Conservation (phyloP, 78 protist species). For the Dictyostelium brefeldianum region DNA sequence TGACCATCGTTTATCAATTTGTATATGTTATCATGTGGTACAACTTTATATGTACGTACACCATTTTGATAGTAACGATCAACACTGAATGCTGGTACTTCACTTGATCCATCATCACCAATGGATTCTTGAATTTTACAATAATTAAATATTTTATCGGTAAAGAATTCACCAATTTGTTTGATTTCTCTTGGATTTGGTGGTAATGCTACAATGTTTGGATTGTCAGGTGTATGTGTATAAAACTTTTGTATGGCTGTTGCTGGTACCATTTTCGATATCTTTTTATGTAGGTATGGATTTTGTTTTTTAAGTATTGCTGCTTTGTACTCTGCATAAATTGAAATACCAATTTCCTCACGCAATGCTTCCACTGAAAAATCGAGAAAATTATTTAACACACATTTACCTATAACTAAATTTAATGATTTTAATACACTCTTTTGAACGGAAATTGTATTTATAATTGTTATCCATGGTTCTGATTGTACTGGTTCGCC, state of each 20-base stretch:
- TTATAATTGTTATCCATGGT: neutral
- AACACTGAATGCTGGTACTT: slow-evolving; percentile 33
- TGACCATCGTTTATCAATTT: slow-evolving; percentile 37
- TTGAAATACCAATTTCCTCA: slow-evolving; percentile 19
- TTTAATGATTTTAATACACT: slow-evolving; percentile 10
- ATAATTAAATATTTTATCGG: neutral
- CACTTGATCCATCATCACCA: neutral
- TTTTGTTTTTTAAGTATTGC: neutral
- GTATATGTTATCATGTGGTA: slow-evolving; percentile 2
- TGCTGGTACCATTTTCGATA: neutral
- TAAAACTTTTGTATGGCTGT: neutral
- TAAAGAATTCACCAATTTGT: neutral
- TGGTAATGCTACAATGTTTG: neutral
- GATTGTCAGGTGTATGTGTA: neutral
- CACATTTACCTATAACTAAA: neutral
- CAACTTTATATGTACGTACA: neutral
- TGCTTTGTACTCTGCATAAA: slow-evolving; percentile 25
- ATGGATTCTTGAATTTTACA: slow-evolving; percentile 29
- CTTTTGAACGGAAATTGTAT: neutral
- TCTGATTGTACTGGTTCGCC: too few relatives aligned
- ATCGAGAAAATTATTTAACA: neutral
- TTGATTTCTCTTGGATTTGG: neutral
- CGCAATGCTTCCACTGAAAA: neutral
- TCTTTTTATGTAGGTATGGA: neutral
- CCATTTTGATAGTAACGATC: neutral